Evolutionary conservation across 2,329 filamentous ascomycete genomes (phyloP).

Genomic region (Myriosclerotinia scirpicola): DNA sequence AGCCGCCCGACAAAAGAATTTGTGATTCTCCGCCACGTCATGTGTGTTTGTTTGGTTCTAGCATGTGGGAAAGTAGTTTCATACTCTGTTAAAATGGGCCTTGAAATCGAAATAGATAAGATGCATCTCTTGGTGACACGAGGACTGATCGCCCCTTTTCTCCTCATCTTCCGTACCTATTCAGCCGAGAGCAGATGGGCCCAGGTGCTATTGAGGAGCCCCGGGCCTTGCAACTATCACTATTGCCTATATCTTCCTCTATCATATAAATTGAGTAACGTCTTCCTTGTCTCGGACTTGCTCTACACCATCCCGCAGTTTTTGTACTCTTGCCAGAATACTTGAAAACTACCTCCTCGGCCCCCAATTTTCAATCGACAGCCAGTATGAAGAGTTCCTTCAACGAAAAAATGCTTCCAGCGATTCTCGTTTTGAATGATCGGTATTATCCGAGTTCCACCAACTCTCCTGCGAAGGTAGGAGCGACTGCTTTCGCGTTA

Average conservation of each 20-base stretch:
- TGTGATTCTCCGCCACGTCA: not conserved
- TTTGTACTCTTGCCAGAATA: constrained; percentile 8
- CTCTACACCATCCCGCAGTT: constrained; percentile 8
- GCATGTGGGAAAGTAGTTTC: not conserved
- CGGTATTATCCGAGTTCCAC: constrained; percentile 26
- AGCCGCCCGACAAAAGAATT: not conserved
- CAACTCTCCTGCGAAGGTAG: constrained; percentile 25
- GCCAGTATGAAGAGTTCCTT: constrained; percentile 4
- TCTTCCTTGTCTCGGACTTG: constrained; percentile 6
- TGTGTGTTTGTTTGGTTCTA: not conserved
- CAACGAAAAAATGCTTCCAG: constrained; percentile 25
- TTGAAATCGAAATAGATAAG: constrained; percentile 1
- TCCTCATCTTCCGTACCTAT: not conserved
- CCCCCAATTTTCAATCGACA: constrained; percentile 8
- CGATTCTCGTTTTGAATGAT: constrained; percentile 25
- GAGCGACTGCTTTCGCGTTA: constrained; percentile 27
- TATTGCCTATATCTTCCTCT: constrained; percentile 3
- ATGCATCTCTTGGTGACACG: constrained; percentile 14
- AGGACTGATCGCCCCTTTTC: constrained; percentile 5
- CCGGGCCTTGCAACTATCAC: constrained; percentile 1
- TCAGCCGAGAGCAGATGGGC: not conserved
- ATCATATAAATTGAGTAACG: constrained; percentile 19
- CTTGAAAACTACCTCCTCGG: constrained; percentile 20
- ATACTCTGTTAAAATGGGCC: not conserved
- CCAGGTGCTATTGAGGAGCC: not conserved